Base-by-base conservation (phyloP, 106 monocot species). In the Dendrobium nobile region DNA sequence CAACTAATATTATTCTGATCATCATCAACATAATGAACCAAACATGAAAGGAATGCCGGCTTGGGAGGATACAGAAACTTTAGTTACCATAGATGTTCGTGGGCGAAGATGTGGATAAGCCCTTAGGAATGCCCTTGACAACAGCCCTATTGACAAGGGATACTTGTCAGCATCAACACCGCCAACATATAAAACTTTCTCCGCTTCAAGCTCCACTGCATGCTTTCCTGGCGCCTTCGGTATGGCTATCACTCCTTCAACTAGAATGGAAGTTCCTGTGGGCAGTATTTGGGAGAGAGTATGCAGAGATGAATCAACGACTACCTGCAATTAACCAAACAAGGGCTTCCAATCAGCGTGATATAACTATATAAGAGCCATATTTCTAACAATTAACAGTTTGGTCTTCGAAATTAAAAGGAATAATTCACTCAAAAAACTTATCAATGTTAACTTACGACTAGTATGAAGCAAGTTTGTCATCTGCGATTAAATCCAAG, bases 161-260 rank as follows among this genome's bases (percentile, higher is more conserved):
- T 93, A 91, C 22, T 86, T 93, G 40, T 77, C 70, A 6, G 40
- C 44, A 81, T 93, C 89, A 56, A 88, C 86, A 33, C 82, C 16
- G 17, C 96, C 93, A 78, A 96, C 89, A 84, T 93, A 87, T 15
- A 96, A 77, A 75, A 96, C 79, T 41, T 93, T 96, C 61, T 90
- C 93, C 37, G 68, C 96, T 72, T 78, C 86, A 24, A 96, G 88
- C 77, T 93, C 79, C 33, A 96, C 77, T n/a, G 16, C 55, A 44
- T 90, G 77, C 44, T 85, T 88, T 2, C 79, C 84, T 41, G 80
- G 47, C 8, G 9, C 9, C 26, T 77, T 44, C 41, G 77, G 56
- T 70, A 82, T 47, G 70, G 83, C 79, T 55, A 96, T 33, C 7
- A 90, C 77, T 3, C 96, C 96, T 87, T 93, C 87, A 0, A 91